Conservation (phyloP, 345 rosid species). For the Eucalyptus cloeziana region DNA sequence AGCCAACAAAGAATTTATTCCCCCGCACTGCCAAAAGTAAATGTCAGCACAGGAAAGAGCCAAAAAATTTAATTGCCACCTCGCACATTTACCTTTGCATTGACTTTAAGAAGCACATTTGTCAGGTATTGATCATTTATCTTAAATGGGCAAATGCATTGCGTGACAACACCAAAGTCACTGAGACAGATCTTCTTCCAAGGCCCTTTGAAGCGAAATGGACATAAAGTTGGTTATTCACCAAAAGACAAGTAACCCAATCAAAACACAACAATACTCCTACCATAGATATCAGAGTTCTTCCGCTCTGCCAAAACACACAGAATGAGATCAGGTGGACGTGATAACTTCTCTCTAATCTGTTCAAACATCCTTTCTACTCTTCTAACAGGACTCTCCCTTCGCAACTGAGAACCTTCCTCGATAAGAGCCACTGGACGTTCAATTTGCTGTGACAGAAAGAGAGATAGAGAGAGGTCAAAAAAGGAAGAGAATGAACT, state of each 20-base stretch:
- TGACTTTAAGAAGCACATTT: constrained; percentile 82
- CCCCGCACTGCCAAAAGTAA: constrained; percentile 55
- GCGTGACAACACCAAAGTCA: constrained; percentile 66
- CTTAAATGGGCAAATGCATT: constrained; percentile 67
- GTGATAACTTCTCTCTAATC: constrained; percentile 42
- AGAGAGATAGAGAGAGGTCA: neutral
- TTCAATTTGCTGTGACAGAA: constrained; percentile 38
- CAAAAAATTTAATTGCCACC: neutral
- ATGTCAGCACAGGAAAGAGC: neutral
- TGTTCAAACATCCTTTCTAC: constrained; percentile 68
- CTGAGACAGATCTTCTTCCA: constrained; percentile 76
- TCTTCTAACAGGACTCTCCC: constrained; percentile 44
- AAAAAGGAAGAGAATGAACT: neutral
- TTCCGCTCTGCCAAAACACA: constrained; percentile 79
- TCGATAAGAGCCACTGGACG: constrained; percentile 67
- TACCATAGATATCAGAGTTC: constrained; percentile 78
- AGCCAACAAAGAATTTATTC: constrained; percentile 80
- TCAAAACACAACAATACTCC: neutral
- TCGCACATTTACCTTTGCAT: constrained; percentile 47
- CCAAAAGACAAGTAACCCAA: neutral
- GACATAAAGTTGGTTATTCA: neutral
- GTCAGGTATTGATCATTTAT: constrained; percentile 77
- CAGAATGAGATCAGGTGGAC: constrained; percentile 49
- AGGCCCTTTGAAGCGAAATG: constrained; percentile 29
- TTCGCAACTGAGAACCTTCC: constrained; percentile 50